A percentile compares a stretch with the other conserved stretches of the same genome.
Conservation (phyloP, 2,329 filamentous ascomycete genomes). For the Cadophora luteo-olivacea region DNA sequence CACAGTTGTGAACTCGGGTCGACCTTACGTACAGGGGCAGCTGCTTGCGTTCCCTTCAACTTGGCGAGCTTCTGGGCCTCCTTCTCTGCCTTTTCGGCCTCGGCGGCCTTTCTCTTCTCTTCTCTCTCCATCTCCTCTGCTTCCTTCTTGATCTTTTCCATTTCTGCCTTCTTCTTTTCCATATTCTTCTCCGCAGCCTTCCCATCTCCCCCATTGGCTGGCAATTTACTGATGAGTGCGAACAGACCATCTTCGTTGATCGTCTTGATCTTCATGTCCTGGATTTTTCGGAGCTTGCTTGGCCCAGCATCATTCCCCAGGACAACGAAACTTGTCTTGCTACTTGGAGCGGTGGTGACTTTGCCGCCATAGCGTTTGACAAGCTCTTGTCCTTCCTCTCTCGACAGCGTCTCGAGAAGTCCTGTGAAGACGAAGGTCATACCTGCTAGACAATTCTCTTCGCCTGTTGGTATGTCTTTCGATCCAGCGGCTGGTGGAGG, state of each 20-base stretch:
- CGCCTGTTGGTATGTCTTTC: conserved; percentile 79
- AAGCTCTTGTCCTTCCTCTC: conserved; percentile 83
- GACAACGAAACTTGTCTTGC: conserved; percentile 93
- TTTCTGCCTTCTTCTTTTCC: conserved; percentile 84
- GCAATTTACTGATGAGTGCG: conserved; percentile 79
- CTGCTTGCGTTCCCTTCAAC: conserved; percentile 47
- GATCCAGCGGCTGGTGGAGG: conserved; percentile 68
- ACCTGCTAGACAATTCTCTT: conserved; percentile 88
- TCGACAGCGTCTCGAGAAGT: conserved; percentile 77
- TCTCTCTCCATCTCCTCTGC: conserved; percentile 86
- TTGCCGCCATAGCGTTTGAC: conserved; percentile 96
- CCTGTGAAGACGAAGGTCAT: conserved; percentile 96
- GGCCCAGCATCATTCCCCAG: conserved; percentile 91
- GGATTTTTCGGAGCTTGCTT: conserved; percentile 89
- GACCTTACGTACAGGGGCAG: conserved; percentile 50
- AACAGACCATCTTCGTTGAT: conserved; percentile 95
- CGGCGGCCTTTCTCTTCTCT: conserved; percentile 66
- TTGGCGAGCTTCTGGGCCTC: conserved; percentile 42
- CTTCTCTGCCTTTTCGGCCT: conserved; percentile 58
- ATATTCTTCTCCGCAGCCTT: conserved; percentile 86
- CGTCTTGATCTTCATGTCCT: conserved; percentile 80
- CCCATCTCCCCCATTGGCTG: conserved; percentile 84
- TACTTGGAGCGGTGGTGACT: conserved; percentile 82
- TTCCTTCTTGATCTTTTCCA: conserved; percentile 80
- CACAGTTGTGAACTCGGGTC: conserved; percentile 72